phyloP scores from a whole-genome alignment of 2,329 filamentous ascomycete genomes.

The Didymella pinodella region DNA sequence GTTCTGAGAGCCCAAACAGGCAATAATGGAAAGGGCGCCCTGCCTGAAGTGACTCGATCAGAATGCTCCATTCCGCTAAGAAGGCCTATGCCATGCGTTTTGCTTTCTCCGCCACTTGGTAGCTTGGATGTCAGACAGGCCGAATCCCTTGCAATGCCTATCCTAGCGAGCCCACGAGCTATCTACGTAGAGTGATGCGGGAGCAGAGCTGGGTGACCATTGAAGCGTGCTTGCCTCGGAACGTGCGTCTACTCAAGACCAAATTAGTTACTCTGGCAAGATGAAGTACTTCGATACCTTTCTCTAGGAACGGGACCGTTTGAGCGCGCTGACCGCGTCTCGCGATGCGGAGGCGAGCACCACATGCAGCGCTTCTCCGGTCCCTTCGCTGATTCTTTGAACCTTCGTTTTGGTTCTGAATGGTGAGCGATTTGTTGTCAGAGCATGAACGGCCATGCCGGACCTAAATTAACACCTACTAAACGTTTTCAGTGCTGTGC shows the following conservation, averaged over 20 bases:
- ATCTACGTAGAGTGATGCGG: not conserved
- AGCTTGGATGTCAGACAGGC: not conserved
- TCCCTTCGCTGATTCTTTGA: not conserved
- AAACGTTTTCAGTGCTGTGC: not conserved
- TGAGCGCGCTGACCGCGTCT: not conserved
- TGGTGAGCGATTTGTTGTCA: not conserved
- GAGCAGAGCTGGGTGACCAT: not conserved
- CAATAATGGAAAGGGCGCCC: slow-evolving; percentile 4
- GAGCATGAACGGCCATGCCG: not conserved
- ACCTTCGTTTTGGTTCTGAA: not conserved
- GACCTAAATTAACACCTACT: not conserved
- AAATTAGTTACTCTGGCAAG: not conserved
- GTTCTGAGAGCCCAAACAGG: not conserved
- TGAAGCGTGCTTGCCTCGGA: not conserved
- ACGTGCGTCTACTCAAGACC: not conserved
- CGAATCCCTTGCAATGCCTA: not conserved
- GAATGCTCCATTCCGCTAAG: not conserved
- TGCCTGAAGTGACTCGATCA: not conserved
- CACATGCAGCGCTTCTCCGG: not conserved
- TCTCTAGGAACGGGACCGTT: too few species aligned
- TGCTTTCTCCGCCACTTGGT: not conserved
- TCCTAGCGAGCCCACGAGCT: not conserved
- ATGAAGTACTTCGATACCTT: not conserved
- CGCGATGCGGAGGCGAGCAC: not conserved
- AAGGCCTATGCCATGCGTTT: not conserved